Conservation (phyloP, 2,329 filamentous ascomycete species). For the Drechmeria coniospora region DNA sequence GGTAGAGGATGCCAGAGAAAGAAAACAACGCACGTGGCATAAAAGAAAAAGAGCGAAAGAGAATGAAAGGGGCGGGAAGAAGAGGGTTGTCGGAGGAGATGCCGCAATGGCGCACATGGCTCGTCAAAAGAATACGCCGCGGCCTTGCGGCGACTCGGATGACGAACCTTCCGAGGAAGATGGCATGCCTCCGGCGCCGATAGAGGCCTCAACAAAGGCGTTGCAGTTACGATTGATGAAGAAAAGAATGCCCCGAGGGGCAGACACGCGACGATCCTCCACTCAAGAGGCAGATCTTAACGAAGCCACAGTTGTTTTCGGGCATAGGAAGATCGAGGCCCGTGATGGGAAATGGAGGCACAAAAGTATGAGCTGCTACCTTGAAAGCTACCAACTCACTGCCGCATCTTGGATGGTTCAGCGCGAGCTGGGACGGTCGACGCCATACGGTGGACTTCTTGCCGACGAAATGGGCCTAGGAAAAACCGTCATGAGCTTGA, state of each 20-base stretch:
- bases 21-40: too few relatives aligned
- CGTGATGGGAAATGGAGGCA: slow-evolving; percentile 2
- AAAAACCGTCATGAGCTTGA: neutral
- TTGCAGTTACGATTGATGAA: slow-evolving; percentile 3
- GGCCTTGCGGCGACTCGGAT: too few relatives aligned
- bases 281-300: slow-evolving; percentile 7
- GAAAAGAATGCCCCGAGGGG: slow-evolving; percentile 2
- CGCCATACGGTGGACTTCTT: neutral
- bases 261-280: slow-evolving; percentile 4
- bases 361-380: slow-evolving; percentile 8
- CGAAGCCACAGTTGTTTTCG: slow-evolving; percentile 7
- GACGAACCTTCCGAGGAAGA: neutral
- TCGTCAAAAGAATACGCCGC: too few relatives aligned
- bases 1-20: too few relatives aligned
- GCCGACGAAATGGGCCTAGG: neutral
- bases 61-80: too few relatives aligned
- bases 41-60: too few relatives aligned
- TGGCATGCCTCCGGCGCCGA: neutral
- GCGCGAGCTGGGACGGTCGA: neutral
- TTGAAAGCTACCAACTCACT: neutral
- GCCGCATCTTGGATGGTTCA: neutral
- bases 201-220: slow-evolving; percentile 1
- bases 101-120: too few relatives aligned
- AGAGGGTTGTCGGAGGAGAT: too few relatives aligned
- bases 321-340: slow-evolving; percentile 6